A percentile compares a stretch with the other conserved stretches of the same genome.
These are phyloP conservation scores for Pachysandra terminalis DNA, from an alignment of 164 flowering plant genomes.

Conservation along the genomic window DNA sequence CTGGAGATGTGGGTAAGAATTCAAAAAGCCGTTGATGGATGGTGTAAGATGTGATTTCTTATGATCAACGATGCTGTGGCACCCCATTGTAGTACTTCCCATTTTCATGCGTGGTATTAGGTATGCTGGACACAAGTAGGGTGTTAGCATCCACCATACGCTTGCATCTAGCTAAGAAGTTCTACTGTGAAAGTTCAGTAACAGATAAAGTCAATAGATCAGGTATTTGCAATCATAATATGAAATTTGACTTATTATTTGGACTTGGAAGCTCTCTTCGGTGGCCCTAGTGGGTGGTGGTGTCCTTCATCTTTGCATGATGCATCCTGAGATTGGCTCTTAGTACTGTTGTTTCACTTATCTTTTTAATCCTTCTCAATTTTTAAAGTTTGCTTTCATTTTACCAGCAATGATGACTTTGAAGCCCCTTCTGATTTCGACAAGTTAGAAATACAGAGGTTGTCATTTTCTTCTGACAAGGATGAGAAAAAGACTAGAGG, in stretches of 20 bases:
- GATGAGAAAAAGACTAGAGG: conserved; percentile 16
- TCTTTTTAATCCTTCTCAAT: background rate
- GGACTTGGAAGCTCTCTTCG: no score
- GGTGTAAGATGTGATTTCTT: no score
- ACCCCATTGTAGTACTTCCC: background rate
- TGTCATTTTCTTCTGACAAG: conserved; percentile 16
- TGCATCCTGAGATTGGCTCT: background rate
- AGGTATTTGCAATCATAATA: background rate
- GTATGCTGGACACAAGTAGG: no score
- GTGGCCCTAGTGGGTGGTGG: background rate
- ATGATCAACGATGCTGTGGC: no score
- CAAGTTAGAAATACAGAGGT: conserved; percentile 6
- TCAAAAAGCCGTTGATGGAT: no score
- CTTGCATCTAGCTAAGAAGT: no score
- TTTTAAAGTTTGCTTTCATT: background rate
- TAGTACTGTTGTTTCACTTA: background rate
- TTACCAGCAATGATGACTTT: conserved; percentile 8
- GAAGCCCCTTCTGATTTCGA: conserved; percentile 18
- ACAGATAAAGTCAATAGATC: background rate
- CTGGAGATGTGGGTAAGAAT: no score
- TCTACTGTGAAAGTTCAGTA: no score
- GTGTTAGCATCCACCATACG: no score
- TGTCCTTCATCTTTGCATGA: background rate
- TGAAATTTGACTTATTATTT: no score
- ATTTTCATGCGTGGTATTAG: no score